phyloP scores from a whole-genome alignment of 345 rosid genomes.

The Eutrema heterophyllum region DNA sequence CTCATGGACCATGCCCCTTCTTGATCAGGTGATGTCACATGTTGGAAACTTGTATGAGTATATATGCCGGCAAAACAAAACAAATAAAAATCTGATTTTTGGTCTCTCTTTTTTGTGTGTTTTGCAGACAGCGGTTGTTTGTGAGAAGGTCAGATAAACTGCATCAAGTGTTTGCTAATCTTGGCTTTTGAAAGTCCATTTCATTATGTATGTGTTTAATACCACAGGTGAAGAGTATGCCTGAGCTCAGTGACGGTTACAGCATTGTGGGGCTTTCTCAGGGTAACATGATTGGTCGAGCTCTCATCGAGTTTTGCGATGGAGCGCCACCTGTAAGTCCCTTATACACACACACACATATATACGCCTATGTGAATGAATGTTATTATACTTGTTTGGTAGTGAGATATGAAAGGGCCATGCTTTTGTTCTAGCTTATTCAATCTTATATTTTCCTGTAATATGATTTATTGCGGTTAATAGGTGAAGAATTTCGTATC shows the following conservation, averaged over 20 bases:
- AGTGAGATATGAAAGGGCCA: background rate
- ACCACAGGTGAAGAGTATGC: conserved; percentile 62
- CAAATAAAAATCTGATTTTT: background rate
- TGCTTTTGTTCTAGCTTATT: background rate
- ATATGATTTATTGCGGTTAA: background rate
- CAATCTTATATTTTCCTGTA: background rate
- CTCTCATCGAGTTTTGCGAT: conserved; percentile 72
- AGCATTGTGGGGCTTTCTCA: conserved; percentile 90
- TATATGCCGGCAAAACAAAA: background rate
- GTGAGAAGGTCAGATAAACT: conserved; percentile 60
- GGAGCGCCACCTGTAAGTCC: conserved; percentile 77
- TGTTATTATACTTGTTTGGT: background rate
- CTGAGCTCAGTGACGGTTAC: conserved; percentile 65
- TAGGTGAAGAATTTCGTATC: conserved; percentile 85
- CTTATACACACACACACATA: background rate
- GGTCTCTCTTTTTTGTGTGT: background rate
- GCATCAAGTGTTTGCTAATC: conserved; percentile 13
- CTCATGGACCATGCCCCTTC: conserved; percentile 87
- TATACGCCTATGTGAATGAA: background rate
- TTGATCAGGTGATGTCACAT: conserved; percentile 50
- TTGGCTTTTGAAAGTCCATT: background rate
- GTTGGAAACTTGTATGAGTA: background rate
- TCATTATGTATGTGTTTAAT: conserved; percentile 9
- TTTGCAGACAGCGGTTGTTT: conserved; percentile 74
- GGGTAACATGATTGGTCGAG: conserved; percentile 75